phyloP scores from a whole-genome alignment of 257 asterid species.

The Salvia miltiorrhiza region DNA sequence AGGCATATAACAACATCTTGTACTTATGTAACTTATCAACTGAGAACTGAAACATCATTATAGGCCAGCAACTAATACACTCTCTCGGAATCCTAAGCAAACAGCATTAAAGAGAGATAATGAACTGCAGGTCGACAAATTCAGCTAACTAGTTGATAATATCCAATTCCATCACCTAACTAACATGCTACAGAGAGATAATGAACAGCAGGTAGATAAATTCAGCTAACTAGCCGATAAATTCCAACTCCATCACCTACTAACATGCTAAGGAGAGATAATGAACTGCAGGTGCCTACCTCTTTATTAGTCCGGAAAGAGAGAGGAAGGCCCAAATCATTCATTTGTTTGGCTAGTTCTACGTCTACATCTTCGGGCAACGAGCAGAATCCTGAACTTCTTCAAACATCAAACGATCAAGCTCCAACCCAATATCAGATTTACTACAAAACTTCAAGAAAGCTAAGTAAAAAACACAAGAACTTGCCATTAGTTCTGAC shows the following conservation, averaged over 20 bases:
- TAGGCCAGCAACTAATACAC: background rate
- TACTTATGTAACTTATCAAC: background rate
- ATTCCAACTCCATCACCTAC: background rate
- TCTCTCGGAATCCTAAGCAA: background rate
- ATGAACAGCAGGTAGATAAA: background rate
- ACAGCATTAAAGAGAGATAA: background rate
- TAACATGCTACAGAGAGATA: background rate
- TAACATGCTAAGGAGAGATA: background rate
- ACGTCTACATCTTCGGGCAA: constrained; percentile 51
- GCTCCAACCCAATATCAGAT: constrained; percentile 15
- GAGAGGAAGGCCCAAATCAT: constrained; percentile 80
- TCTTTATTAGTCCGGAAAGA: constrained; percentile 74
- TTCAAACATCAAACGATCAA: constrained; percentile 19
- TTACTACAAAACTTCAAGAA: background rate
- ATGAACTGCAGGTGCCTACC: constrained; percentile 31
- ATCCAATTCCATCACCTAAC: background rate
- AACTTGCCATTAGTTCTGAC: constrained; percentile 33
- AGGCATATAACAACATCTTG: background rate
- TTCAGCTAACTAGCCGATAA: background rate
- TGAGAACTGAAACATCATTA: background rate
- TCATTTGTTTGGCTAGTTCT: constrained; percentile 52
- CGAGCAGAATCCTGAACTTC: constrained; percentile 16
- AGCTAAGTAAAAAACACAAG: background rate
- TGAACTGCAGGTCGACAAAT: too few relatives aligned
- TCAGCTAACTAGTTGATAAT: background rate